Evolutionary conservation across 2,329 filamentous ascomycete species (phyloP), one percentile per base, ranked within the genome.

Genomic region (Scytalidium sp.): DNA sequence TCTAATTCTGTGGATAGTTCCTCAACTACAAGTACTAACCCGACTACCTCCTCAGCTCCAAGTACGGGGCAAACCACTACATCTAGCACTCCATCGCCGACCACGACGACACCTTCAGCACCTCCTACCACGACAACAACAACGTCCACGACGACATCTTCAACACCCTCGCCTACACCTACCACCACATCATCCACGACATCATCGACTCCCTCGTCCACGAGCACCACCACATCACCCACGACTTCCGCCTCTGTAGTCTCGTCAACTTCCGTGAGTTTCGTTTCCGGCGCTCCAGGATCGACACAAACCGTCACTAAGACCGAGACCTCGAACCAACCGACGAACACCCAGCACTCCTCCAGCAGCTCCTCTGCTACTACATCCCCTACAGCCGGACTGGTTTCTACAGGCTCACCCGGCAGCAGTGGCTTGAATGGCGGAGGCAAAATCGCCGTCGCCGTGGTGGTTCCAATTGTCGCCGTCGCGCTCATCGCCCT

Each of bases 381-480:
- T 15, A 55, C 64, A 7, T 43, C 55, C 17, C 25, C 47, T 47
- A 55, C 61, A 15, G 50, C 60, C 17, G 54, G 50, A 1, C 50
- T 61, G 19, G 51, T 56, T 43, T 19, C 8, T 9, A 21, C 23
- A 13, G 43, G 39, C 3, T 47, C 43, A 3, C 49, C 43, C 13
- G 47, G 52, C 46, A 27, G 43, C 19, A 36, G 25, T 3, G 60
- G 59, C 10, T 70, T 92, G 7, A 73, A 66, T 57, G 77, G 78
- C 43, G 76, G 79, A 27, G 87, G 86, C 43, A 92, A 82, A 59
- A 96, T 96, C 54, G 93, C 94, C 7, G 85, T 97, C 45, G 93
- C 92, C 3, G 94, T 99, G 1, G 90, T 97, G 5, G 88, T 97
- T 2, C 94, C 94, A 3, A 93, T 99, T 44, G 90, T 85, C 1